Evolutionary conservation across 2,329 filamentous ascomycete genomes (phyloP).

Genomic region (Venturiaceae sp.): DNA sequence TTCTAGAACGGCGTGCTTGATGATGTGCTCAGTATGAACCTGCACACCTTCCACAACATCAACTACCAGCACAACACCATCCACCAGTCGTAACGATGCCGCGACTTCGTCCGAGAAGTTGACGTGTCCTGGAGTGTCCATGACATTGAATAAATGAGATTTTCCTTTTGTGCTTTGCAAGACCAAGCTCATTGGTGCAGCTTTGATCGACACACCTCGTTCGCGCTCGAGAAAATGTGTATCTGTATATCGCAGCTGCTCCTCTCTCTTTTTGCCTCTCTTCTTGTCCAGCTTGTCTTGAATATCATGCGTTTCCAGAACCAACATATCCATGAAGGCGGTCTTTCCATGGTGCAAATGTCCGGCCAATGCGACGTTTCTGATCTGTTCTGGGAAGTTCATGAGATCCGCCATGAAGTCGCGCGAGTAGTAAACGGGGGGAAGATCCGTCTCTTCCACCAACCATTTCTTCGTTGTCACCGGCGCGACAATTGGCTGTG

Average conservation of each 20-base stretch:
- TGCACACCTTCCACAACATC: constrained; percentile 99
- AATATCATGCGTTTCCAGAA: constrained; percentile 89
- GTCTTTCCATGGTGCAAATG: constrained; percentile 98
- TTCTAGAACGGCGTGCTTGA: constrained; percentile 88
- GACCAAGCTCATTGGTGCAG: constrained; percentile 88
- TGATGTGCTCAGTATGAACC: constrained; percentile 92
- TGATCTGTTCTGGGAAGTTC: constrained; percentile 89
- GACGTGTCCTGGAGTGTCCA: constrained; percentile 95
- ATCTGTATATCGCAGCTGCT: constrained; percentile 92
- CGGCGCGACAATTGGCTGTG: constrained; percentile 87
- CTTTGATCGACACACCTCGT: constrained; percentile 83
- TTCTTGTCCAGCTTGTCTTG: constrained; percentile 68
- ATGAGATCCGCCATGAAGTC: constrained; percentile 92
- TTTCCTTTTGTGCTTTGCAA: constrained; percentile 84
- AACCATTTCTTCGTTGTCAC: constrained; percentile 94
- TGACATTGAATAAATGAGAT: constrained; percentile 86
- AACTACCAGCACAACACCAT: constrained; percentile 87
- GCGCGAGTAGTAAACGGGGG: constrained; percentile 77
- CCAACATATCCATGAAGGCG: constrained; percentile 96
- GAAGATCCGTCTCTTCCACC: constrained; percentile 83
- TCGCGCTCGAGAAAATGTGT: constrained; percentile 82
- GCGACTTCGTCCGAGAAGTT: constrained; percentile 98
- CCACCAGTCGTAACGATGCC: constrained; percentile 72
- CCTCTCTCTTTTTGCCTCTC: constrained; percentile 71
- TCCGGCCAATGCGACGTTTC: constrained; percentile 85